Percentiles rank a stretch among this genome's conserved stretches.
Conservation (phyloP, 305 asterid species). For the Caryopteris hybrid region DNA sequence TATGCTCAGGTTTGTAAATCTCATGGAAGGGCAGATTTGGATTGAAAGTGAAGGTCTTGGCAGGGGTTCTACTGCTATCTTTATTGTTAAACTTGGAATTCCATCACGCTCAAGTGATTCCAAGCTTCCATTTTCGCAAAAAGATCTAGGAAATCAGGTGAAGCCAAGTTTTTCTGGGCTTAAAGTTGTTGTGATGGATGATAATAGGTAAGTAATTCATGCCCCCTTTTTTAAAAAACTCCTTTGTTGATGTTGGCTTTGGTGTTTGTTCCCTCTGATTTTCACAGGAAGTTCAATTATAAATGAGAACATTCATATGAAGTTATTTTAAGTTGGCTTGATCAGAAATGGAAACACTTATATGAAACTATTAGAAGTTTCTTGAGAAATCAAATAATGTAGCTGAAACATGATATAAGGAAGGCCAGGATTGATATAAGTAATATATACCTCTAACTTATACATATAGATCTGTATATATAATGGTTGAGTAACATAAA, state of each 20-base stretch:
- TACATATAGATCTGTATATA: too few relatives aligned
- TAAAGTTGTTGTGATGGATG: slow-evolving; percentile 85
- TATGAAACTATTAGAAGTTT: too few relatives aligned
- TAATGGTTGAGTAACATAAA: too few relatives aligned
- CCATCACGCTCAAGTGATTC: slow-evolving; percentile 59
- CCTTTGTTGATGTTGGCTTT: neutral
- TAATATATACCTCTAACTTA: too few relatives aligned
- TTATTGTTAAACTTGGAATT: slow-evolving; percentile 79
- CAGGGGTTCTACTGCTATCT: slow-evolving; percentile 78
- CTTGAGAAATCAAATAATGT: too few relatives aligned
- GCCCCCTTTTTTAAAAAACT: neutral
- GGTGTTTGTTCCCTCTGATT: neutral
- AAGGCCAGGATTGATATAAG: too few relatives aligned
- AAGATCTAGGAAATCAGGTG: slow-evolving; percentile 50
- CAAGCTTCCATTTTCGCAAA: slow-evolving; percentile 40
- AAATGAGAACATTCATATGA: too few relatives aligned
- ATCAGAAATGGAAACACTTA: too few relatives aligned
- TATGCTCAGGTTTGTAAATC: slow-evolving; percentile 75
- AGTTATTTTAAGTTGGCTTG: too few relatives aligned
- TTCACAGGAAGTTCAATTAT: too few relatives aligned
- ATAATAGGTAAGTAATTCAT: slow-evolving; percentile 62
- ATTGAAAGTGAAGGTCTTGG: slow-evolving; percentile 96
- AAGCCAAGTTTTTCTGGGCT: slow-evolving; percentile 64
- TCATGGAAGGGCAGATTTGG: slow-evolving; percentile 96
- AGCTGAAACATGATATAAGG: too few relatives aligned